phyloP scores from a whole-genome alignment of 345 rosid species.

The Leavenworthia alabamica region DNA sequence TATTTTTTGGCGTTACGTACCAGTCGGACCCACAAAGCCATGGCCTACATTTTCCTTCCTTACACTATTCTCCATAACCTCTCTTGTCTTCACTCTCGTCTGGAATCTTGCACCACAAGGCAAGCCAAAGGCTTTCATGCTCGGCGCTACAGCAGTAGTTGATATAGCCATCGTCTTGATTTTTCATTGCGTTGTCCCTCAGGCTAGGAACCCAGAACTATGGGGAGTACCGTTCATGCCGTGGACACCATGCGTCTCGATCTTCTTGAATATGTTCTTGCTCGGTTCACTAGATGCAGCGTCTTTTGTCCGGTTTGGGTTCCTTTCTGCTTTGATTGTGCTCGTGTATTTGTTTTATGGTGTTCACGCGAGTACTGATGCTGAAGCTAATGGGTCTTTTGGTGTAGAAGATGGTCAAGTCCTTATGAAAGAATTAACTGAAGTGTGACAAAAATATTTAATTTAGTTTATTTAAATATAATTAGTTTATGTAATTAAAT shows the following conservation, averaged over 20 bases:
- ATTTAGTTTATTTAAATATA: not conserved
- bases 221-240: slow-evolving; percentile 97
- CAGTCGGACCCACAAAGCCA: slow-evolving; percentile 55
- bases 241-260: slow-evolving; percentile 72
- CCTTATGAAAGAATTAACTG: slow-evolving; percentile 32
- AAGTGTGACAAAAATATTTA: slow-evolving; percentile 38
- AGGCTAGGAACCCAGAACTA: slow-evolving; percentile 62
- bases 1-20: slow-evolving; percentile 67
- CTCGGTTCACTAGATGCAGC: slow-evolving; percentile 64
- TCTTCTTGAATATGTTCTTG: slow-evolving; percentile 74
- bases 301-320: slow-evolving; percentile 63
- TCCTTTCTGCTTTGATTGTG: slow-evolving; percentile 55
- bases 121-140: slow-evolving; percentile 46
- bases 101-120: slow-evolving; percentile 63
- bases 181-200: slow-evolving; percentile 52
- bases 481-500: slow-evolving; percentile 12
- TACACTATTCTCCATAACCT: slow-evolving; percentile 46
- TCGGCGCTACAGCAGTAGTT: slow-evolving; percentile 36
- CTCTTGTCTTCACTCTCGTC: slow-evolving; percentile 53
- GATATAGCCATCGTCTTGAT: slow-evolving; percentile 44
- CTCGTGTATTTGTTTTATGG: slow-evolving; percentile 70
- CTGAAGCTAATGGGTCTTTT: slow-evolving; percentile 44
- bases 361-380: slow-evolving; percentile 89
- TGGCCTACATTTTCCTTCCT: slow-evolving; percentile 77
- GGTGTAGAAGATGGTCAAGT: slow-evolving; percentile 39